Percentiles rank a stretch among this genome's conserved stretches.
phyloP scores from a whole-genome alignment of 2,329 filamentous ascomycete genomes.

The Penicillium griseofulvum region DNA sequence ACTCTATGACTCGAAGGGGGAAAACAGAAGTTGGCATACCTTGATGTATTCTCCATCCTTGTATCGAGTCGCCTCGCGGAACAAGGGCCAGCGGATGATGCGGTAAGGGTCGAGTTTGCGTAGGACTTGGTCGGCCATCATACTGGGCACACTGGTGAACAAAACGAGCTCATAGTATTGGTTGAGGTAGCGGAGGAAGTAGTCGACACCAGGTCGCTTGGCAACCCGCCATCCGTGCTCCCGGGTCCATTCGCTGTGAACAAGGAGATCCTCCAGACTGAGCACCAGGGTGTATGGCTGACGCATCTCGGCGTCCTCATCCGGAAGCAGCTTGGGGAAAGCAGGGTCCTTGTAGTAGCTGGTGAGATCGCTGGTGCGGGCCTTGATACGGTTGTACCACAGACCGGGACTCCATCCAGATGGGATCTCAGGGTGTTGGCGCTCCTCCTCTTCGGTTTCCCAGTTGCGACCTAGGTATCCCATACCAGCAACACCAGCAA shows the following conservation, averaged over 20 bases:
- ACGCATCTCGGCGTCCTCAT: constrained; percentile 69
- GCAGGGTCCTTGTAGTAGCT: constrained; percentile 95
- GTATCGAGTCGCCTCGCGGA: constrained; percentile 94
- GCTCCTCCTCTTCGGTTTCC: constrained; percentile 71
- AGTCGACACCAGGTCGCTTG: constrained; percentile 92
- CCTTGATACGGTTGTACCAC: constrained; percentile 78
- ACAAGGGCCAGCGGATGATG: constrained; percentile 92
- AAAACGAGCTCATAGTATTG: constrained; percentile 98
- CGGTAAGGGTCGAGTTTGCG: constrained; percentile 93
- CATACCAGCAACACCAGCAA: constrained; percentile 57
- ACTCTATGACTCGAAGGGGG: neutral
- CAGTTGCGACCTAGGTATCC: constrained; percentile 85
- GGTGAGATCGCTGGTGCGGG: constrained; percentile 71
- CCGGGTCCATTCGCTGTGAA: constrained; percentile 91
- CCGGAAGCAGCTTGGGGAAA: constrained; percentile 84
- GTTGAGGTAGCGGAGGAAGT: constrained; percentile 93
- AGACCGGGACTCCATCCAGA: constrained; percentile 72
- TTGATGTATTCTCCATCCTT: constrained; percentile 96
- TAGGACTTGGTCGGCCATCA: constrained; percentile 80
- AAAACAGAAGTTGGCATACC: constrained; percentile 49
- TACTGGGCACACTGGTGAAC: constrained; percentile 84
- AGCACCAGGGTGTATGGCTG: constrained; percentile 91
- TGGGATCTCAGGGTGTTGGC: constrained; percentile 66
- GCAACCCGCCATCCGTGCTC: constrained; percentile 94
- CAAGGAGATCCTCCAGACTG: constrained; percentile 86